A percentile compares a stretch with the other conserved stretches of the same genome.
phyloP scores from a whole-genome alignment of 768 basidiomycete species.

The Suillus plorans region DNA sequence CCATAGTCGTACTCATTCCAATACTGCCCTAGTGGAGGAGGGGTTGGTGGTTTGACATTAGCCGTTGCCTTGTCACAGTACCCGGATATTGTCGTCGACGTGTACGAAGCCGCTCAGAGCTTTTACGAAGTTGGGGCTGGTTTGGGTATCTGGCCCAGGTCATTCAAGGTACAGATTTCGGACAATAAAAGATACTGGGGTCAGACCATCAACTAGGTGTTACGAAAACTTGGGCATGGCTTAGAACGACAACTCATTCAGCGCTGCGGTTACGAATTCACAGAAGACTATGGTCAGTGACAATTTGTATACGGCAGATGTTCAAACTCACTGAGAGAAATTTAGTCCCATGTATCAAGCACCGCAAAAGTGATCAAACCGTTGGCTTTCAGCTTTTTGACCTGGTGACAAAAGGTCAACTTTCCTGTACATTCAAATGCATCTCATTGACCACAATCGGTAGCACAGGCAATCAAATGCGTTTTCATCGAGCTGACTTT shows the following conservation, averaged over 20 bases:
- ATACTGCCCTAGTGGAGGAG: slow-evolving; percentile 35
- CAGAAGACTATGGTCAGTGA: slow-evolving; percentile 23
- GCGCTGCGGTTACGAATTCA: slow-evolving; percentile 20
- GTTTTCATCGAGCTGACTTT: slow-evolving; percentile 68
- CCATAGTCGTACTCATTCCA: background rate
- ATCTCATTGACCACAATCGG: slow-evolving; percentile 1
- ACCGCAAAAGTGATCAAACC: slow-evolving; percentile 61
- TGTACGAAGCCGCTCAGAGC: slow-evolving; percentile 52
- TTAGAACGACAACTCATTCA: slow-evolving; percentile 18
- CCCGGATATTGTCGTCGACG: slow-evolving; percentile 53
- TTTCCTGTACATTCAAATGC: background rate
- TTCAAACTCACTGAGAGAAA: slow-evolving; percentile 3
- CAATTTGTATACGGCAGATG: background rate
- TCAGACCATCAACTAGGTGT: slow-evolving; percentile 14
- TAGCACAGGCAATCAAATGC: slow-evolving; percentile 46
- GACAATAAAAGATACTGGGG: background rate
- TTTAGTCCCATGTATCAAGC: slow-evolving; percentile 51
- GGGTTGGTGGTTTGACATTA: slow-evolving; percentile 40
- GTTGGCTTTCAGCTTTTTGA: slow-evolving; percentile 54
- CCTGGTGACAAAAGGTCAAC: slow-evolving; percentile 56
- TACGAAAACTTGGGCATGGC: slow-evolving; percentile 20
- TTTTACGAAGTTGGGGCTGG: slow-evolving; percentile 62
- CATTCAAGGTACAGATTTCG: slow-evolving; percentile 21
- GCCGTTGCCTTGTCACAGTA: slow-evolving; percentile 38
- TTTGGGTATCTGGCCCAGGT: slow-evolving; percentile 46